Conservation (phyloP, 1,284 basidiomycete genomes). For the Irpex rosettiformis region DNA sequence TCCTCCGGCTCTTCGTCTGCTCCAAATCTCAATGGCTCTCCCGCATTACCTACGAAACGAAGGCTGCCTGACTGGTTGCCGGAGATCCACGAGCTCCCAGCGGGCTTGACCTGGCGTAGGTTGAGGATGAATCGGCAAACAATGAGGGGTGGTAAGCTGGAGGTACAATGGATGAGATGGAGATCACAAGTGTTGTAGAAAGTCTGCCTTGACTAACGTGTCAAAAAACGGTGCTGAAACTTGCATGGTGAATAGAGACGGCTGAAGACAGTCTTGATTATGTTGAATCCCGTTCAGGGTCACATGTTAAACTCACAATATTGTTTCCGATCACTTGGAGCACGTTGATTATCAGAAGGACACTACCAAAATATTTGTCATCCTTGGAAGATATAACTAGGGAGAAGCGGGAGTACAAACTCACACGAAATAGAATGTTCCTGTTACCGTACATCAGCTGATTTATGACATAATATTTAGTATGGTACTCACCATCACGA, state of each 20-base stretch:
- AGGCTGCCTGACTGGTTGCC: neutral
- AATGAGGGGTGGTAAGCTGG: neutral
- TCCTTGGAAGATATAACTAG: neutral
- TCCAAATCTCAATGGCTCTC: neutral
- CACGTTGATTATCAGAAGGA: neutral
- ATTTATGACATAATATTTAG: neutral
- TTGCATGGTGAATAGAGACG: neutral
- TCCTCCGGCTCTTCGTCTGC: neutral
- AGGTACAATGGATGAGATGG: too few species aligned
- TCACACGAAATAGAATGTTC: neutral
- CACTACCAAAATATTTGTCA: neutral
- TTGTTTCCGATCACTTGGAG: neutral
- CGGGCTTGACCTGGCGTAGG: neutral
- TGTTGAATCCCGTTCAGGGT: neutral
- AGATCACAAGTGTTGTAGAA: too few species aligned
- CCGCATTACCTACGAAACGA: neutral
- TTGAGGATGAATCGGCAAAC: neutral
- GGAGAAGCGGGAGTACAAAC: neutral
- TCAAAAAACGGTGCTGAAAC: neutral
- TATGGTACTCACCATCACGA: neutral
- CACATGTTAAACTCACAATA: neutral
- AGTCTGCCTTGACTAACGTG: too few species aligned
- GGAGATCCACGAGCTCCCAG: neutral
- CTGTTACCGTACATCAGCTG: neutral
- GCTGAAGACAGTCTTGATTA: neutral